Evolutionary conservation across 2,329 filamentous ascomycete genomes (phyloP), one percentile per base, ranked within the genome.

Genomic region (Sphaerulina vaccinii): DNA sequence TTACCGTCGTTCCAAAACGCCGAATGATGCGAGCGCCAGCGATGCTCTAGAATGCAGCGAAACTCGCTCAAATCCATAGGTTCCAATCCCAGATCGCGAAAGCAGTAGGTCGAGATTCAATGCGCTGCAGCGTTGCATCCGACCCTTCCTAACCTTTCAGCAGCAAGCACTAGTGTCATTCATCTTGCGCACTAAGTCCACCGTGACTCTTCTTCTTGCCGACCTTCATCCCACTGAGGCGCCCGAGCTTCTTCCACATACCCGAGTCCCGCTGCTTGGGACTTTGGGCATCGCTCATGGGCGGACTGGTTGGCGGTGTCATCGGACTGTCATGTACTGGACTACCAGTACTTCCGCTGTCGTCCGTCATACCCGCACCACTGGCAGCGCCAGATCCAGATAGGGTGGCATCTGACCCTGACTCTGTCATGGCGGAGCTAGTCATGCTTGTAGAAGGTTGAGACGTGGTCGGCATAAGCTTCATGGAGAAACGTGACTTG

Each of bases 241-340:
- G 53, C n/a, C 68, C 66, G 36, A 71, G 56, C 39, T 69, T 70
- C 59, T 68, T 70, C 69, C 68, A 71, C 60, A 70, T 64, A 16
- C 66, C 67, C 19, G 66, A 67, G 52, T 70, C 68, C 35, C 67
- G 60, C 51, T 66, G 60, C 51, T 66, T 65, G 8, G 63, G 63
- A 44, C 63, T 64, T 36, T 54, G 46, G 5, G 48, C 49, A 40
- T 69, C 69, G 54, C 66, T 64, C 45, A 62, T 81, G 0, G 86
- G 86, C 27, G 87, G 85, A 2, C 84, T 88, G 2, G 81, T 88
- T 1, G 87, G 87, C 0, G 87, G 87, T 3, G 87, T 90, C 75
- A 89, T 84, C 79, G 85, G 64, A 86, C 45, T 72, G 2, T 73
- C 71, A 55, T 62, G 65, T 52, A 59, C 57, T 36, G 64, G 67